phyloP scores from a whole-genome alignment of 2,329 filamentous ascomycete species.

The Penicillium sp. region DNA sequence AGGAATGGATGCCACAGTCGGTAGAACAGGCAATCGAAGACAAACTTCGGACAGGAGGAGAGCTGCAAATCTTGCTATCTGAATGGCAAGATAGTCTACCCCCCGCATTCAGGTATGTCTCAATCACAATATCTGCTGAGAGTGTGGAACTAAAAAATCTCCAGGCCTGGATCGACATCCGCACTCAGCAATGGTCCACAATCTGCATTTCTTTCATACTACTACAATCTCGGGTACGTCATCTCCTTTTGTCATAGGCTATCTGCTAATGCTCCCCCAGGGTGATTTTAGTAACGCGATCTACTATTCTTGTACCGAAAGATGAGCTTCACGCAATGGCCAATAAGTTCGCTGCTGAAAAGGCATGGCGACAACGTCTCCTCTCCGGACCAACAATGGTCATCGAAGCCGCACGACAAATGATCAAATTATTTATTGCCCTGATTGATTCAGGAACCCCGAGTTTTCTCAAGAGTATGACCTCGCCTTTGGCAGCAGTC shows the following conservation, averaged over 20 bases:
- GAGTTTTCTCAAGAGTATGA: conserved; percentile 2
- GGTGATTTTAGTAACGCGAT: conserved; percentile 3
- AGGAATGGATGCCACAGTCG: conserved; percentile 10
- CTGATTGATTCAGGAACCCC: conserved; percentile 4
- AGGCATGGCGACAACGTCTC: conserved; percentile 2
- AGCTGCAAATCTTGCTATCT: conserved; percentile 1
- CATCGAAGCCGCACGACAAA: conserved; percentile 8
- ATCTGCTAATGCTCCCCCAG: background rate
- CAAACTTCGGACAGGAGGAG: conserved; percentile 8
- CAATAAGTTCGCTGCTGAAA: conserved; percentile 3
- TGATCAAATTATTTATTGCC: conserved; percentile 8
- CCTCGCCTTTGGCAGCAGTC: conserved; percentile 10
- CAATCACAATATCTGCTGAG: background rate
- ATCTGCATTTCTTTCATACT: background rate
- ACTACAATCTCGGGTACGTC: background rate
- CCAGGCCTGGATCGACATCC: background rate
- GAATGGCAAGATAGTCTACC: conserved; percentile 7
- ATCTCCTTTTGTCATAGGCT: background rate
- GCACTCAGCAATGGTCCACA: background rate
- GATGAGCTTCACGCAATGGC: conserved; percentile 7
- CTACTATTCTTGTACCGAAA: conserved; percentile 1
- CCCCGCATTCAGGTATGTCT: background rate
- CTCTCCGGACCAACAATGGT: conserved; percentile 3
- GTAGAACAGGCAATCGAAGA: conserved; percentile 13
- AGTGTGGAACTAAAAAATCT: background rate